phyloP scores from a whole-genome alignment of 2,329 filamentous ascomycete genomes.

The Macrophomina pseudophaseolina region DNA sequence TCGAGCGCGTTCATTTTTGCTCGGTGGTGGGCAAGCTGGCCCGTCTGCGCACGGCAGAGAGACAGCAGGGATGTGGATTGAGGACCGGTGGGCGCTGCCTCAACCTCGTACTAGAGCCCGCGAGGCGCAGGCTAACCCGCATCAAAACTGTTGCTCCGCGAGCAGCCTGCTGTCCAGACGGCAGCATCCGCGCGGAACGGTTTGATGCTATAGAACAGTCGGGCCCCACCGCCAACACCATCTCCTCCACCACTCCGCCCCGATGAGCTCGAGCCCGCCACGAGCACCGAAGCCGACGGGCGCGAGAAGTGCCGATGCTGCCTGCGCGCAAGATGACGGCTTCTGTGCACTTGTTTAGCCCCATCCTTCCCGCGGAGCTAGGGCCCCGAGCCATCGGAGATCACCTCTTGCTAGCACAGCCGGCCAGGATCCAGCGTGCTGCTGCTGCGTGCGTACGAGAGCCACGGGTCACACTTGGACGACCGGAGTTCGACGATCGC shows the following conservation, averaged over 20 bases:
- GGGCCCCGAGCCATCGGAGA: slow-evolving; percentile 19
- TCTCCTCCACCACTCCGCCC: not conserved
- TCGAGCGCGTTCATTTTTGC: not conserved
- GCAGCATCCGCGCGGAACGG: slow-evolving; percentile 10
- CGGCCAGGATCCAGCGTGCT: not conserved
- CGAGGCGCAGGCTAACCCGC: slow-evolving; percentile 8
- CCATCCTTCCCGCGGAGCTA: slow-evolving; percentile 18
- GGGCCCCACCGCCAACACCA: not conserved
- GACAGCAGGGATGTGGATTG: not conserved
- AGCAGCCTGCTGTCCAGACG: not conserved
- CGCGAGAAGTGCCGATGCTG: not conserved
- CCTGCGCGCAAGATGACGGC: not conserved
- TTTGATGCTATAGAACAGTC: not conserved
- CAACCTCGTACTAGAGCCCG: not conserved
- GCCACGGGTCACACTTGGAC: not conserved
- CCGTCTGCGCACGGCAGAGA: not conserved
- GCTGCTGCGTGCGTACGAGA: slow-evolving; percentile 5
- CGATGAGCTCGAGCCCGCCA: not conserved
- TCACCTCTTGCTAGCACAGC: slow-evolving; percentile 14
- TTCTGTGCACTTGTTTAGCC: not conserved
- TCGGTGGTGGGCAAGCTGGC: not conserved
- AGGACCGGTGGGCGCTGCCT: slow-evolving; percentile 1
- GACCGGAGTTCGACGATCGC: slow-evolving; percentile 7
- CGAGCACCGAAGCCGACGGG: not conserved
- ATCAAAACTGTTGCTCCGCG: slow-evolving; percentile 9